Evolutionary conservation across 73 alveolate genomes (phyloP).

Genomic region (Stentor coeruleus): DNA sequence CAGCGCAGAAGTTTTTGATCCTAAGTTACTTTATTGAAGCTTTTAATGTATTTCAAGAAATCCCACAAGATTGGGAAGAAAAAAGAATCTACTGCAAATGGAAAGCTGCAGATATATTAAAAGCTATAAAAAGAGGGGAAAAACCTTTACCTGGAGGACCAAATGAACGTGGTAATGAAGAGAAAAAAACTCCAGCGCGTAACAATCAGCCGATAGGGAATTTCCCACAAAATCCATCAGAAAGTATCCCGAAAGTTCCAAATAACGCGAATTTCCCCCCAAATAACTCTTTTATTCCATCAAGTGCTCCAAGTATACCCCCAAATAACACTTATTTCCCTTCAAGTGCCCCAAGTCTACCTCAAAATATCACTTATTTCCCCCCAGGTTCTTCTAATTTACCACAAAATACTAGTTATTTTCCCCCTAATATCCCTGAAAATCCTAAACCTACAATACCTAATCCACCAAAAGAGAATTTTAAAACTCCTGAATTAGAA

Average conservation of each 20-base stretch:
- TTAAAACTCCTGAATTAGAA: background rate
- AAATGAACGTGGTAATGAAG: background rate
- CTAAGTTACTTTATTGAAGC: slow-evolving; percentile 14
- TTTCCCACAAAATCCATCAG: too few relatives aligned
- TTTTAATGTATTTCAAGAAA: background rate
- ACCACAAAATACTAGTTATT: background rate
- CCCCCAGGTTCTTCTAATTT: background rate
- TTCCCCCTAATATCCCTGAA: background rate
- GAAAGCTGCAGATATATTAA: background rate
- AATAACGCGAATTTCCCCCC: too few relatives aligned
- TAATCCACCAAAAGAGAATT: background rate
- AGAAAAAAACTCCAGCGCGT: too few relatives aligned
- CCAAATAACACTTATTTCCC: background rate
- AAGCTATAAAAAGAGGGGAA: background rate
- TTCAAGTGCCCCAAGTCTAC: background rate
- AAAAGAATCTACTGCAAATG: slow-evolving; percentile 17
- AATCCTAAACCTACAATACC: background rate
- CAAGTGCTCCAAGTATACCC: too few relatives aligned
- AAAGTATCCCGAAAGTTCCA: too few relatives aligned
- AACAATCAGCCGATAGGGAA: too few relatives aligned
- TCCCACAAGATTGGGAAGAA: slow-evolving; percentile 26
- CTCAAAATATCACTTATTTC: background rate
- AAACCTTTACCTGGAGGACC: slow-evolving; percentile 19
- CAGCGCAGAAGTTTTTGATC: slow-evolving; percentile 16
- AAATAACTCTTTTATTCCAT: too few relatives aligned